Evolutionary conservation across 345 rosid genomes (phyloP).

Genomic region (Psidium guajava): DNA sequence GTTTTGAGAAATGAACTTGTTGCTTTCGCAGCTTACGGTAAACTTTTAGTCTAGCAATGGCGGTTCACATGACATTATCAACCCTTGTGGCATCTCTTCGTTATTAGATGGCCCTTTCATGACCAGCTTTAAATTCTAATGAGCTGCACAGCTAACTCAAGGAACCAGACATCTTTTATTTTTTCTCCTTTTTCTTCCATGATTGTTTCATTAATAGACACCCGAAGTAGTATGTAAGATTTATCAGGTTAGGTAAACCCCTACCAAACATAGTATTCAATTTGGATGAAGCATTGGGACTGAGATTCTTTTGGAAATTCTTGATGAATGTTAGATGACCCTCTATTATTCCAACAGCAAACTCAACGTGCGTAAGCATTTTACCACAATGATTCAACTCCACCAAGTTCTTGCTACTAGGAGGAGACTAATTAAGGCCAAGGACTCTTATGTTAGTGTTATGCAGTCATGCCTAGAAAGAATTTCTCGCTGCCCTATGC

Average conservation of each 20-base stretch:
- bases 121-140: background rate
- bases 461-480: background rate
- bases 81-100: background rate
- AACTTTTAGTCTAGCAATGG: background rate
- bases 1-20: background rate
- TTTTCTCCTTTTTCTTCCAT: background rate
- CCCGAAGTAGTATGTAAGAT: background rate
- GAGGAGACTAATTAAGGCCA: background rate
- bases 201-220: background rate
- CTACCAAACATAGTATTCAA: background rate
- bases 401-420: background rate
- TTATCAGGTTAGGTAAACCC: background rate
- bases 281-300: background rate
- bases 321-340: background rate
- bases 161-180: background rate
- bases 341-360: background rate
- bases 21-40: background rate
- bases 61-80: conserved; percentile 1
- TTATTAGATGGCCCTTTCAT: background rate
- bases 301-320: background rate
- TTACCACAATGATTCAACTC: background rate
- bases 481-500: background rate
- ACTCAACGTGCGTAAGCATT: background rate
- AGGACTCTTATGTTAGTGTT: background rate
- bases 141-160: background rate